A percentile compares a stretch with the other conserved stretches of the same genome.
These are phyloP conservation scores for Plasmodium coatneyi DNA, from an alignment of 169 alveolate species.

Conservation along the genomic window DNA sequence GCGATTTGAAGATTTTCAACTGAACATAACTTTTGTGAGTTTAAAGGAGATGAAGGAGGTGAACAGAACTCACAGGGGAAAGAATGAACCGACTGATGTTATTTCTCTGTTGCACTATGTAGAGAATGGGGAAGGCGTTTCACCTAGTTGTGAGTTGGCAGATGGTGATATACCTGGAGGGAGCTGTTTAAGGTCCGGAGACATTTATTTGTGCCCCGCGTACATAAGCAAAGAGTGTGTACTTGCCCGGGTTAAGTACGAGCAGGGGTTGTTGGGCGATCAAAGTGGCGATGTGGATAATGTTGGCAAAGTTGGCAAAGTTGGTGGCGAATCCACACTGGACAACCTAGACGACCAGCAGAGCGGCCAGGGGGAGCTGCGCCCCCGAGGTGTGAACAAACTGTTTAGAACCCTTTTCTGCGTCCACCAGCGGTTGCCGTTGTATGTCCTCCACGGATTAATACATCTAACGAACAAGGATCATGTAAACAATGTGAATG, in stretches of 20 bases:
- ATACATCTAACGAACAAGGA: constrained; percentile 61
- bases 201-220: constrained; percentile 64
- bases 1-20: constrained; percentile 16
- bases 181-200: constrained; percentile 15
- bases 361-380: not conserved
- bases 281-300: not conserved
- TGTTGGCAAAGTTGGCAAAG: too few relatives aligned
- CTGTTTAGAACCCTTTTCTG: constrained; percentile 25
- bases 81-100: constrained; percentile 48
- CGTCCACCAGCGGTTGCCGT: constrained; percentile 40
- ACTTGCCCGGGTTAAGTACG: constrained; percentile 29
- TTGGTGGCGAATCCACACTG: not conserved
- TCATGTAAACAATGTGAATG: constrained; percentile 46
- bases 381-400: constrained; percentile 41
- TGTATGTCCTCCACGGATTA: constrained; percentile 61
- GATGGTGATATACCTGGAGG: not conserved
- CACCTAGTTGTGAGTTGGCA: not conserved
- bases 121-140: not conserved
- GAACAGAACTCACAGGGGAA: constrained; percentile 40
- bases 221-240: constrained; percentile 56
- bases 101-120: constrained; percentile 32
- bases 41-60: constrained; percentile 44
- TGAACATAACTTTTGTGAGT: constrained; percentile 41
- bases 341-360: not conserved
- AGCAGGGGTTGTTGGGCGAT: not conserved